Conservation (phyloP, 2,329 filamentous ascomycete species). For the Ascocoryne sarcoides region DNA sequence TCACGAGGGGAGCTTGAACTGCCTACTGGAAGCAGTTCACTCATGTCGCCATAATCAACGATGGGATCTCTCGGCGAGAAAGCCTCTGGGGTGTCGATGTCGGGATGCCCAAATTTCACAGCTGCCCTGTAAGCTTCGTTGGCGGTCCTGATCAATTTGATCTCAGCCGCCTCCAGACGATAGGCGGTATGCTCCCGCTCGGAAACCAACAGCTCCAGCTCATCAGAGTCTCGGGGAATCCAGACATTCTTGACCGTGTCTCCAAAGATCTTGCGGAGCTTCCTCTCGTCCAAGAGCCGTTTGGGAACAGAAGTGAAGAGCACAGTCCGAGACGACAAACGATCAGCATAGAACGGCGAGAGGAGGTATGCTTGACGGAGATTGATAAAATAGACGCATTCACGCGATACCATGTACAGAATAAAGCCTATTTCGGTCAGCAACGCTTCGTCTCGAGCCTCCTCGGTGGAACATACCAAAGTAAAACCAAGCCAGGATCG, state of each 20-base stretch:
- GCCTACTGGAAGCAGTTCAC: background rate
- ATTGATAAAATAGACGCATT: conserved; percentile 61
- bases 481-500: conserved; percentile 53
- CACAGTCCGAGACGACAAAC: conserved; percentile 58
- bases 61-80: conserved; percentile 3
- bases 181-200: conserved; percentile 49
- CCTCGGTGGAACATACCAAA: conserved; percentile 32
- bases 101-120: conserved; percentile 40
- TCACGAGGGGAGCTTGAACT: conserved; percentile 6
- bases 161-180: conserved; percentile 56
- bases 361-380: conserved; percentile 60
- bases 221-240: conserved; percentile 50
- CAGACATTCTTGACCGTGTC: conserved; percentile 54
- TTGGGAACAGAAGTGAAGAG: conserved; percentile 58
- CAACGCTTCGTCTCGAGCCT: background rate
- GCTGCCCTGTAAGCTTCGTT: conserved; percentile 47
- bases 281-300: conserved; percentile 48
- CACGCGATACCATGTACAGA: conserved; percentile 57
- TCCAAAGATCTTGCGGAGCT: conserved; percentile 51
- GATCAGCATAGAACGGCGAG: conserved; percentile 54
- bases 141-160: conserved; percentile 49
- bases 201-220: conserved; percentile 50
- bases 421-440: conserved; percentile 39
- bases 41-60: background rate
- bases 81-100: conserved; percentile 16